These are phyloP conservation scores for Fomes fomentarius DNA, from an alignment of 1,284 basidiomycete genomes.

Conservation along the genomic window DNA sequence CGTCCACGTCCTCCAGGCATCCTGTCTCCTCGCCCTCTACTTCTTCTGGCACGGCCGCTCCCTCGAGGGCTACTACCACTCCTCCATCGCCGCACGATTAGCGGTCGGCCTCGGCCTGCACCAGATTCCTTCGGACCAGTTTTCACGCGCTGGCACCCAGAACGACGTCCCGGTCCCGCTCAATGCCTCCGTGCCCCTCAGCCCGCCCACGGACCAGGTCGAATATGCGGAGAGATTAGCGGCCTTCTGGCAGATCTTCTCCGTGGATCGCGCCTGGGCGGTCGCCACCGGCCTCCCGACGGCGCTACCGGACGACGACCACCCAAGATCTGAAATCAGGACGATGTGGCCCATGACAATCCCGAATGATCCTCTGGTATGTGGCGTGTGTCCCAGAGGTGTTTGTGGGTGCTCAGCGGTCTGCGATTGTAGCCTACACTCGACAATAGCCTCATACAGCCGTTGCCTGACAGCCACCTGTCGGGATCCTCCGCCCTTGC, in stretches of 20 bases:
- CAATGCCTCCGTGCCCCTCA: constrained; percentile 37
- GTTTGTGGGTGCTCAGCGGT: not conserved
- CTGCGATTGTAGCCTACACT: constrained; percentile 7
- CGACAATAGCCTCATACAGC: constrained; percentile 5
- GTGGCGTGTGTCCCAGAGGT: not conserved
- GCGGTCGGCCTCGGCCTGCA: constrained; percentile 58
- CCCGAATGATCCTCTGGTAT: constrained; percentile 19
- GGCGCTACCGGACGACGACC: constrained; percentile 54
- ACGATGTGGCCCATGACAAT: constrained; percentile 54
- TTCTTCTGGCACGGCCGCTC: constrained; percentile 59
- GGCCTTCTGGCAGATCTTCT: constrained; percentile 65
- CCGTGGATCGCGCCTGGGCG: constrained; percentile 61
- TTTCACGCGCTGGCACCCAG: constrained; percentile 25
- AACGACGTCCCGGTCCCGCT: constrained; percentile 20
- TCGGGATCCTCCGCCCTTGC: constrained; percentile 24
- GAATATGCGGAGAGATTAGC: constrained; percentile 53
- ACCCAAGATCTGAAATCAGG: constrained; percentile 49
- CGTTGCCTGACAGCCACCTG: constrained; percentile 15
- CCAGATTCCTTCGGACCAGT: constrained; percentile 44
- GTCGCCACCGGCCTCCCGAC: constrained; percentile 55
- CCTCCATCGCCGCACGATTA: constrained; percentile 58
- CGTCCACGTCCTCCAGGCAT: constrained; percentile 60
- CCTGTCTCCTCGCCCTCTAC: constrained; percentile 60
- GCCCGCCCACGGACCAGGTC: constrained; percentile 40
- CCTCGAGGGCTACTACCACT: constrained; percentile 64